phyloP scores from a whole-genome alignment of 2,329 filamentous ascomycete species.

The Colletotrichum tropicale region DNA sequence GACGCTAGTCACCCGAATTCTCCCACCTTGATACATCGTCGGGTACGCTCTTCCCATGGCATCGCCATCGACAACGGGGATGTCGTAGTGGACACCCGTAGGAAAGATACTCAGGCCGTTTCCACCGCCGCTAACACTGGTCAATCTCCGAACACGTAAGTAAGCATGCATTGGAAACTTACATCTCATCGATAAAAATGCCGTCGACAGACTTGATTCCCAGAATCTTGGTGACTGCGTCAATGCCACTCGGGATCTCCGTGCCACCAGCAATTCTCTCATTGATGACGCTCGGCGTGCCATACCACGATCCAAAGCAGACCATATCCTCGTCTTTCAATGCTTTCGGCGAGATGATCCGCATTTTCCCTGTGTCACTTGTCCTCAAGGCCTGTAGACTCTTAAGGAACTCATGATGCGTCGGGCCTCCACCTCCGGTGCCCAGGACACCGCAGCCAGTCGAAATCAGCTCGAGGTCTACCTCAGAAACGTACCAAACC shows the following conservation, averaged over 20 bases:
- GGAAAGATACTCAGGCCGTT: conserved; percentile 41
- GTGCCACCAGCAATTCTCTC: conserved; percentile 30
- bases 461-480: conserved; percentile 25
- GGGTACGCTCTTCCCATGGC: conserved; percentile 43
- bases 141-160: conserved; percentile 4
- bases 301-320: conserved; percentile 50
- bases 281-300: conserved; percentile 39
- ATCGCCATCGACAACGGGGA: conserved; percentile 41
- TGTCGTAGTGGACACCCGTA: conserved; percentile 35
- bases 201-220: conserved; percentile 35
- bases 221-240: conserved; percentile 36
- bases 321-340: conserved; percentile 42
- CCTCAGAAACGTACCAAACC: conserved; percentile 23
- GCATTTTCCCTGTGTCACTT: conserved; percentile 20
- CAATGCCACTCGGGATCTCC: conserved; percentile 40
- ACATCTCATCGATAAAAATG: conserved; percentile 42
- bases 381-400: conserved; percentile 19
- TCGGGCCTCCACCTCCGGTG: conserved; percentile 25
- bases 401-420: conserved; percentile 24
- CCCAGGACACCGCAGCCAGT: conserved; percentile 27
- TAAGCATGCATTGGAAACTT: background rate
- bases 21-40: conserved; percentile 31
- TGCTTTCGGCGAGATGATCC: conserved; percentile 40
- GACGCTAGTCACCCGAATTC: conserved; percentile 20
- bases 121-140: conserved; percentile 42